phyloP scores from a whole-genome alignment of 441 rosid species.

The Erodium texanum region DNA sequence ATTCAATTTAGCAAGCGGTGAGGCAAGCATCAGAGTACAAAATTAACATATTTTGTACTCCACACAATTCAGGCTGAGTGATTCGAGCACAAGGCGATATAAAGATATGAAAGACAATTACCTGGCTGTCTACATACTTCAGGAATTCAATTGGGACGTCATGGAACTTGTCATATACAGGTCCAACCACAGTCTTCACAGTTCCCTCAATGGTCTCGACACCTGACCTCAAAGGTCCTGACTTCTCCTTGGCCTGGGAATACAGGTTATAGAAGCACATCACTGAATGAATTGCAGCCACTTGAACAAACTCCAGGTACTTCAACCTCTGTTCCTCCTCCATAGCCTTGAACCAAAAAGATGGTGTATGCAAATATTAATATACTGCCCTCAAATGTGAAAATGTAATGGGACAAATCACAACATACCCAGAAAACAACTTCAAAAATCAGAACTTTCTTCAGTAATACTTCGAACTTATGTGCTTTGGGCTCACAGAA shows the following conservation, averaged over 20 bases:
- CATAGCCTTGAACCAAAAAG: conserved; percentile 22
- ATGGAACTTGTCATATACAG: conserved; percentile 66
- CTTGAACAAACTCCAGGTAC: conserved; percentile 80
- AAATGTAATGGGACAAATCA: no score
- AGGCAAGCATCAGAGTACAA: no score
- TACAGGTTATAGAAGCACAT: conserved; percentile 52
- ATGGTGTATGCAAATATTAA: no score
- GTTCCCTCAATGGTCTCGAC: conserved; percentile 88
- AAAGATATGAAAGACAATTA: conserved; percentile 4
- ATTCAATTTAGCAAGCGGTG: no score
- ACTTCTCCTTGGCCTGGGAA: conserved; percentile 63
- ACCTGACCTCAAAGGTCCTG: conserved; percentile 78
- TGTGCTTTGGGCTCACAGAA: no score
- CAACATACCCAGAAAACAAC: no score
- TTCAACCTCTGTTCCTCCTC: conserved; percentile 60
- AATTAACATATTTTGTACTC: no score
- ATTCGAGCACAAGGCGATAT: no score
- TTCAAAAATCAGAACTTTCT: no score
- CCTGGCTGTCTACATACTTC: conserved; percentile 83
- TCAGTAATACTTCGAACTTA: no score
- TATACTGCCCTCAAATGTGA: no score
- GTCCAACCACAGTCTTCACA: conserved; percentile 73
- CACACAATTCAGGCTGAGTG: no score
- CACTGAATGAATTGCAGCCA: conserved; percentile 49
- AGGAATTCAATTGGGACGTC: conserved; percentile 67